phyloP scores from a whole-genome alignment of 116 monocot genomes.

The Thalassia testudinum region DNA sequence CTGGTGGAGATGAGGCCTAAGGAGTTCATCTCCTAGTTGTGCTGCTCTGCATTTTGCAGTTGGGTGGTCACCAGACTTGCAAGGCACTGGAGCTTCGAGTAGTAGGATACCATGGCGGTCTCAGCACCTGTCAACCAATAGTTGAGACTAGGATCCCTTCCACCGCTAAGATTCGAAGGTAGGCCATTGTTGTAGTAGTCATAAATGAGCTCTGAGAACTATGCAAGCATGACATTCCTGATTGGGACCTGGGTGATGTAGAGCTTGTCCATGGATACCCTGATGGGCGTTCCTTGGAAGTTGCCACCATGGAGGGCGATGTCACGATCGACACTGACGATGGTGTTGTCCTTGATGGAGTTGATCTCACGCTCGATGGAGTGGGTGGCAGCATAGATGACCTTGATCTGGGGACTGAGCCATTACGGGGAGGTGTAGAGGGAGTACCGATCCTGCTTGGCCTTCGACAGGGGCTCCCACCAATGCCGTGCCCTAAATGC shows the following conservation, averaged over 20 bases:
- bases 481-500: slow-evolving; percentile 7
- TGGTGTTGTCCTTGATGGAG: slow-evolving; percentile 18
- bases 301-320: too few species aligned
- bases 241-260: slow-evolving; percentile 13
- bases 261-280: slow-evolving; percentile 53
- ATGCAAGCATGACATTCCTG: slow-evolving; percentile 36
- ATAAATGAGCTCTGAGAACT: too few species aligned
- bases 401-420: slow-evolving; percentile 59
- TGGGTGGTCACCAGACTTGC: slow-evolving; percentile 69
- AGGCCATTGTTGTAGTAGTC: slow-evolving; percentile 75
- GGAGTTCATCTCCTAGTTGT: slow-evolving; percentile 75
- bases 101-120: slow-evolving; percentile 77
- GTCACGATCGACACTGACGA: slow-evolving; percentile 11
- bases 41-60: slow-evolving; percentile 65
- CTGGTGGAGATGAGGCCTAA: too few species aligned
- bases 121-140: slow-evolving; percentile 79
- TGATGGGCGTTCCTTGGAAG: too few species aligned
- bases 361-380: slow-evolving; percentile 60
- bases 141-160: slow-evolving; percentile 57
- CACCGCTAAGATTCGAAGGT: slow-evolving; percentile 56
- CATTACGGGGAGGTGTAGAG: slow-evolving; percentile 53
- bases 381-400: too few species aligned
- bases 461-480: slow-evolving; percentile 15
- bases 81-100: slow-evolving; percentile 60
- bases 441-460: slow-evolving; percentile 22